Evolutionary conservation across 2,329 filamentous ascomycete genomes (phyloP).

Genomic region (Rasamsonia emersonii): DNA sequence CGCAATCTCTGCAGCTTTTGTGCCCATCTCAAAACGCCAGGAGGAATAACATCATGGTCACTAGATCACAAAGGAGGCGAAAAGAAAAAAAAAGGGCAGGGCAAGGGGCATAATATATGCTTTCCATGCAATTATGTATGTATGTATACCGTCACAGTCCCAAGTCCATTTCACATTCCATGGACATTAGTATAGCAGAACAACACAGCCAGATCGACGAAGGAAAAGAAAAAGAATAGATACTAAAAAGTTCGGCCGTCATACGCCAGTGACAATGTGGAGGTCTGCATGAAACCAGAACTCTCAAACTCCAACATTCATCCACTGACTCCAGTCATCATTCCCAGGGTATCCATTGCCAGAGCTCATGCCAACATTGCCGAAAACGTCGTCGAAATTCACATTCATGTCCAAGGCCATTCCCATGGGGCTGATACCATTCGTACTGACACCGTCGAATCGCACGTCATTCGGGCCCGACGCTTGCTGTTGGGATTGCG

Average conservation of each 20-base stretch:
- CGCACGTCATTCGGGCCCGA: slow-evolving; percentile 13
- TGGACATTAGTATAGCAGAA: too few species aligned
- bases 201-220: too few species aligned
- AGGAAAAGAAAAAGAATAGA: slow-evolving; percentile 1
- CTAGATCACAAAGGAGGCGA: too few species aligned
- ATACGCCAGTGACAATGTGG: background rate
- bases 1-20: too few species aligned
- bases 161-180: too few species aligned
- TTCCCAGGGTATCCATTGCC: slow-evolving; percentile 17
- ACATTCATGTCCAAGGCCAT: slow-evolving; percentile 22
- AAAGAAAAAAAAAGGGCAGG: slow-evolving; percentile 1
- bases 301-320: slow-evolving; percentile 21
- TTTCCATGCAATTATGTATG: too few species aligned
- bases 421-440: slow-evolving; percentile 15
- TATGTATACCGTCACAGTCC: too few species aligned
- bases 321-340: slow-evolving; percentile 34
- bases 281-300: background rate
- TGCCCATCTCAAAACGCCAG: too few species aligned
- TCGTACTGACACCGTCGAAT: slow-evolving; percentile 18
- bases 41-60: too few species aligned
- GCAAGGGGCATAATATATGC: too few species aligned
- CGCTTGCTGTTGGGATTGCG: slow-evolving; percentile 15
- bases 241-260: background rate
- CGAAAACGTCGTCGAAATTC: slow-evolving; percentile 35
- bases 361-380: slow-evolving; percentile 21